Conservation (phyloP, 2,329 filamentous ascomycete genomes). For the Tricladium varicosporioides region DNA sequence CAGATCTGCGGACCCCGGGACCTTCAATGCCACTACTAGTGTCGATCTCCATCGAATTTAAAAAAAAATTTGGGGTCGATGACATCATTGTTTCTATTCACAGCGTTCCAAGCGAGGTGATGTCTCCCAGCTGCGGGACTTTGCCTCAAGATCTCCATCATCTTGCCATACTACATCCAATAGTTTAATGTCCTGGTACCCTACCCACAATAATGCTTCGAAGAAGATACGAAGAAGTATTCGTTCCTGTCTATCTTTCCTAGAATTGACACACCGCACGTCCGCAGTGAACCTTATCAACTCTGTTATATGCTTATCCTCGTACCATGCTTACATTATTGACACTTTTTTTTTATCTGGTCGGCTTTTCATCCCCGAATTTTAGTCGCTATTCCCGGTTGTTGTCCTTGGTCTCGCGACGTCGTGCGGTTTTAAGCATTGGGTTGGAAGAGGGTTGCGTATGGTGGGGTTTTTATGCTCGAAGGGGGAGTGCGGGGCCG, state of each 20-base stretch:
- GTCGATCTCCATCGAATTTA: constrained; percentile 4
- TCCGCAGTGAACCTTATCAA: not conserved
- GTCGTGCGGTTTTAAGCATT: no score
- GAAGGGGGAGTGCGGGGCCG: not conserved
- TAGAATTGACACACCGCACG: not conserved
- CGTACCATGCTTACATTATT: not conserved
- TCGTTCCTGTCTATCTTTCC: not conserved
- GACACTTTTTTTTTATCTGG: not conserved
- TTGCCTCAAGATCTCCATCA: not conserved
- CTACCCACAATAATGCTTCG: not conserved
- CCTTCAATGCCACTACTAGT: constrained; percentile 4
- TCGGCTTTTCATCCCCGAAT: not conserved
- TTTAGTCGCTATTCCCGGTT: not conserved
- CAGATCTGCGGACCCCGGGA: constrained; percentile 9
- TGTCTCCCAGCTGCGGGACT: not conserved
- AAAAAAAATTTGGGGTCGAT: constrained; percentile 1
- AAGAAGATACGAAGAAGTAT: not conserved
- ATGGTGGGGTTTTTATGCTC: not conserved
- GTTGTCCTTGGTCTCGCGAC: no score
- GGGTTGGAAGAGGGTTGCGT: no score
- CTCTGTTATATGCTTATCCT: not conserved
- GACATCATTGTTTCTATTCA: constrained; percentile 17
- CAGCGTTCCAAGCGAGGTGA: constrained; percentile 2
- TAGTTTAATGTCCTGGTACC: no score
- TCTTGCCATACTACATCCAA: not conserved